These are phyloP conservation scores for Berberis vulgaris DNA, from an alignment of 164 flowering plant species.

Conservation along the genomic window DNA sequence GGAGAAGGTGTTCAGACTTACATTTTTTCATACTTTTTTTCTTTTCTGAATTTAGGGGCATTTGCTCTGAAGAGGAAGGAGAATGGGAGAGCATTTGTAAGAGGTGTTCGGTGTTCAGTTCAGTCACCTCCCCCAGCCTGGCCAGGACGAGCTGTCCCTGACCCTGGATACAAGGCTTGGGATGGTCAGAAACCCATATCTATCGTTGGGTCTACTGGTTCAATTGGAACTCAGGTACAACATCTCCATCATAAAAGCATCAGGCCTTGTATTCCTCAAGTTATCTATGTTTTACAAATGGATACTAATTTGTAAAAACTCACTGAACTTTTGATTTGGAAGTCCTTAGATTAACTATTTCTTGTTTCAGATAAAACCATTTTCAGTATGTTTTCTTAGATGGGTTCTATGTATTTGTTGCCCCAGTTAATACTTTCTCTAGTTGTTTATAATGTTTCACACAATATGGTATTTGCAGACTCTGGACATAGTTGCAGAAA, in stretches of 20 bases:
- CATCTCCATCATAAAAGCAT: background rate
- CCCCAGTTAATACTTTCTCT: background rate
- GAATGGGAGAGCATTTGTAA: constrained; percentile 20
- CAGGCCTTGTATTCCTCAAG: no score
- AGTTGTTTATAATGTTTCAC: background rate
- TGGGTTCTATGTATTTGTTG: background rate
- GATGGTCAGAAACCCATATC: constrained; percentile 94
- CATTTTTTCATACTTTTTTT: background rate
- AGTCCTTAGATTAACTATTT: no score
- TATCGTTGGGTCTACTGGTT: constrained; percentile 92
- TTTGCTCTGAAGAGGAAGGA: constrained; percentile 49
- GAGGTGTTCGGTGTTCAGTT: constrained; percentile 47
- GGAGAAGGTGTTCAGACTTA: no score
- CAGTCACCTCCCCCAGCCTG: constrained; percentile 92
- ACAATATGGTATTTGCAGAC: constrained; percentile 47
- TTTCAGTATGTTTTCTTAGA: background rate
- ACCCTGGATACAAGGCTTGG: constrained; percentile 51
- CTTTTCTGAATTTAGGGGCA: constrained; percentile 22
- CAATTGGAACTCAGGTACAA: constrained; percentile 93
- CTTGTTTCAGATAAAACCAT: no score
- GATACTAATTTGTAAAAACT: no score
- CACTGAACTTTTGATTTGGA: no score
- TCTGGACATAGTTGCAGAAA: constrained; percentile 91
- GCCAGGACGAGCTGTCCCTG: constrained; percentile 81
- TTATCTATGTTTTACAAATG: no score